Base-by-base conservation (phyloP, 73 alveolate species). In the Paraurostyla sp. region DNA sequence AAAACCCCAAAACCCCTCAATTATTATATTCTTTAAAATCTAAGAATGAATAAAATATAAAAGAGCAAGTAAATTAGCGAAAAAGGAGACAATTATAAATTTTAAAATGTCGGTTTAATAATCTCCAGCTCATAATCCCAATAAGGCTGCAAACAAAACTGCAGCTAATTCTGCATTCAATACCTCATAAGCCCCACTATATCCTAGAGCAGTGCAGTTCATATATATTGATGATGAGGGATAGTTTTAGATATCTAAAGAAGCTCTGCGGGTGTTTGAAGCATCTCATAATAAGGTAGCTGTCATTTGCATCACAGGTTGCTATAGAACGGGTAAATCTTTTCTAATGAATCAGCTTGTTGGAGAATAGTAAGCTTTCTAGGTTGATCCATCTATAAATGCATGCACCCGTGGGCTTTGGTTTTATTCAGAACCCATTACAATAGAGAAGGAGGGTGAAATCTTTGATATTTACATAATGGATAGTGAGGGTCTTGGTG, bases 361-460 rank as follows among this genome's bases (percentile, higher is more conserved):
- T 40, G 96, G 96, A 82, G 71, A 97, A 85, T 43, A 75, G 52
- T 22, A 33, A 6, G 87, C 88, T 35, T 94, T 96, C 93, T 50
- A 46, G 87, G 99, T 98, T 0, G 98, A 94, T 33, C 93, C 98
- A 27, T 57, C 97, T 23, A 96, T 96, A 29, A 91, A 94, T 58
- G 99, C 99, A 2, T 98, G 99, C 80, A 98, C 99, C 7, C 75
- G 97, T 87, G 99, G 99, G 3, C 83, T 98, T 11, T 98, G 99
- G 99, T 83, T 97, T 88, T 96, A 95, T 93, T 89, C 96, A 41
- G 97, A 95, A 65, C 97, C 99, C 1, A 45, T 96, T 46, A 91
- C 95, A 0, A 97, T 94, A 56, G 87, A 96, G 68, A 92, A 94
- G 46, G 96, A 96, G 42, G 96, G 96, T 13, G 96, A 95, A 80